Evolutionary conservation across 2,329 filamentous ascomycete species (phyloP).

Genomic region (Aureobasidium sp.): DNA sequence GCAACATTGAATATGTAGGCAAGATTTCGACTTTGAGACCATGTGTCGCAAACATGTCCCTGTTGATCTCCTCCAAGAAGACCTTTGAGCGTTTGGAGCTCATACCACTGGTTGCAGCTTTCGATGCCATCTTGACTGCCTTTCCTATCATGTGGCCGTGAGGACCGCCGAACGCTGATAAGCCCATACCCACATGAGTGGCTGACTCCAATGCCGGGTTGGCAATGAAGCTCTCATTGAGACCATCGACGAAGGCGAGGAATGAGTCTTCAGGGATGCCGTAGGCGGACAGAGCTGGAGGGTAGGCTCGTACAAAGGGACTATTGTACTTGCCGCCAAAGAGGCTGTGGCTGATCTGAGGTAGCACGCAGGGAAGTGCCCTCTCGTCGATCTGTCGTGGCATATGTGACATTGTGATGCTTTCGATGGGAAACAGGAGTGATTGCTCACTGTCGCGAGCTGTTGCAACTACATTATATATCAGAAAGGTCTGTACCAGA

Average conservation of each 20-base stretch:
- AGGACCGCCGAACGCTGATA: background rate
- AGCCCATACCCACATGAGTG: background rate
- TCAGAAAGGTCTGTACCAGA: background rate
- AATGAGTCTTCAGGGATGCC: background rate
- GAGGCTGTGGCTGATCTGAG: background rate
- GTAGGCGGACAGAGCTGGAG: background rate
- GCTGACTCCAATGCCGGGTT: background rate
- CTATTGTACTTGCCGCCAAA: conserved; percentile 4
- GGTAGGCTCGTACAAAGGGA: background rate
- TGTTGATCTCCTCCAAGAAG: background rate
- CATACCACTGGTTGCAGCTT: background rate
- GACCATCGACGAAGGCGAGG: background rate
- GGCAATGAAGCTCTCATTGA: background rate
- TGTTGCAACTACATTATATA: background rate
- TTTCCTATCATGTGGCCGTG: background rate
- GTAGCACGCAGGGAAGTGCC: background rate
- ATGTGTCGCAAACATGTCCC: background rate
- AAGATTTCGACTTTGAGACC: background rate
- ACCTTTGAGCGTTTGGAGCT: background rate
- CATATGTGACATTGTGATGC: background rate
- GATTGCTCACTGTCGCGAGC: background rate
- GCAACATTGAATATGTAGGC: background rate
- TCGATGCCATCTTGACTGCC: background rate
- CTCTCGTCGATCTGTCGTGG: background rate
- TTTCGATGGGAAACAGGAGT: background rate